Evolutionary conservation across 495 filamentous ascomycete genomes (phyloP).

Genomic region (Penicillium psychrofluorescens): DNA sequence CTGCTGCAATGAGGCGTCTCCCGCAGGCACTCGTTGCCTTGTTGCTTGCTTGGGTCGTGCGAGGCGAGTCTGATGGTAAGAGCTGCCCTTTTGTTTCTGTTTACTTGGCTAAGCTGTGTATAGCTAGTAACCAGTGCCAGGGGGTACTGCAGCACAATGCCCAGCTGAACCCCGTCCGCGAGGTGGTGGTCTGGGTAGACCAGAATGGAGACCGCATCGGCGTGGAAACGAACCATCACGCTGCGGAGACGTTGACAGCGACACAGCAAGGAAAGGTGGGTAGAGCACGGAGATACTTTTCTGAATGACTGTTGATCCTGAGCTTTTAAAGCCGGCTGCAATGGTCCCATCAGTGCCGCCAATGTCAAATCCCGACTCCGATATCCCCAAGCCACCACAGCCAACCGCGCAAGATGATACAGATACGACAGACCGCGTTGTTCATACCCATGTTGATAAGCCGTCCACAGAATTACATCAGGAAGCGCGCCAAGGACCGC

Average conservation of each 20-base stretch:
- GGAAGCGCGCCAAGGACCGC: neutral
- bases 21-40: constrained; percentile 7
- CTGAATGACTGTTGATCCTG: constrained; percentile 2
- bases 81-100: neutral
- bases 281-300: neutral
- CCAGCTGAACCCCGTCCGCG: constrained; percentile 17
- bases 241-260: constrained; percentile 1
- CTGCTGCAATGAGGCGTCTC: constrained; percentile 14
- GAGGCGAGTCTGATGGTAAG: constrained; percentile 11
- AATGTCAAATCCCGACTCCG: neutral
- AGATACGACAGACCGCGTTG: neutral
- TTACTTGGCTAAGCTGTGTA: no score
- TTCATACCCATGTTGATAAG: no score
- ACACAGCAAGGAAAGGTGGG: constrained; percentile 7
- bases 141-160: no score
- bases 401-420: neutral
- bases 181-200: constrained; percentile 61
- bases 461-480: no score
- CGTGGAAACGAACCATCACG: constrained; percentile 10
- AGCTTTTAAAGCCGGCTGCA: neutral
- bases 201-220: constrained; percentile 47
- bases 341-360: neutral
- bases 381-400: neutral
- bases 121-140: no score
- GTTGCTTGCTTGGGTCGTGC: constrained; percentile 7